phyloP scores from a whole-genome alignment of 2,329 filamentous ascomycete genomes.

The Aspergillus ruber region DNA sequence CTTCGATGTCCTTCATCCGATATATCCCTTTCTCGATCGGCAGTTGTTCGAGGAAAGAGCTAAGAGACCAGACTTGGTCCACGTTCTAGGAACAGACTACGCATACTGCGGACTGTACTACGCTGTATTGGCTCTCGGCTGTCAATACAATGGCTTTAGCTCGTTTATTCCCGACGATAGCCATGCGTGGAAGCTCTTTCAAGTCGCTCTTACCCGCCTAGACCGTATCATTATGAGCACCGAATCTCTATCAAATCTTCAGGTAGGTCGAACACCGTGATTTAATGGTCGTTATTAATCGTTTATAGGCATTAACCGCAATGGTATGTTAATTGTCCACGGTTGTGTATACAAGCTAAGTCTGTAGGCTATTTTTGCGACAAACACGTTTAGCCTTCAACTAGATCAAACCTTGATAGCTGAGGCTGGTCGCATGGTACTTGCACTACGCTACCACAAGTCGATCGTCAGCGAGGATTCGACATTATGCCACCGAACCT shows the following conservation, averaged over 20 bases:
- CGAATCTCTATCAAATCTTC: constrained; percentile 16
- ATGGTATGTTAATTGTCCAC: constrained; percentile 13
- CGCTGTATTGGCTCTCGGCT: constrained; percentile 31
- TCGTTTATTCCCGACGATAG: constrained; percentile 35
- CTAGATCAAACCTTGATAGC: too few relatives aligned
- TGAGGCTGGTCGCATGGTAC: neutral
- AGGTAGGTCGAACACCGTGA: constrained; percentile 4
- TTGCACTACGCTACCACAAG: constrained; percentile 24
- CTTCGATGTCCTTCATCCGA: too few relatives aligned
- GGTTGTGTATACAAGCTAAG: too few relatives aligned
- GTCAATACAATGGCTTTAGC: constrained; percentile 26
- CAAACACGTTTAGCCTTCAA: too few relatives aligned
- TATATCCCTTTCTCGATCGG: too few relatives aligned
- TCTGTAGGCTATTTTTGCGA: too few relatives aligned
- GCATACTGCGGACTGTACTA: constrained; percentile 39
- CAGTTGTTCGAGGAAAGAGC: too few relatives aligned
- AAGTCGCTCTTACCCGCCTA: constrained; percentile 6
- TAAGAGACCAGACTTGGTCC: too few relatives aligned
- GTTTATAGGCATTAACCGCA: constrained; percentile 18
- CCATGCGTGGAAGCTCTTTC: constrained; percentile 27
- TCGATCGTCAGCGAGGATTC: constrained; percentile 3
- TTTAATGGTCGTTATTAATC: neutral
- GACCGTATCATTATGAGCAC: constrained; percentile 23
- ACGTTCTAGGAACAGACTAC: constrained; percentile 4
- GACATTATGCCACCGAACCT: constrained; percentile 20